A percentile compares a stretch with the other conserved stretches of the same genome.
Conservation (phyloP, 805 yeast genomes). For the Tetrapisispora arboricola region DNA sequence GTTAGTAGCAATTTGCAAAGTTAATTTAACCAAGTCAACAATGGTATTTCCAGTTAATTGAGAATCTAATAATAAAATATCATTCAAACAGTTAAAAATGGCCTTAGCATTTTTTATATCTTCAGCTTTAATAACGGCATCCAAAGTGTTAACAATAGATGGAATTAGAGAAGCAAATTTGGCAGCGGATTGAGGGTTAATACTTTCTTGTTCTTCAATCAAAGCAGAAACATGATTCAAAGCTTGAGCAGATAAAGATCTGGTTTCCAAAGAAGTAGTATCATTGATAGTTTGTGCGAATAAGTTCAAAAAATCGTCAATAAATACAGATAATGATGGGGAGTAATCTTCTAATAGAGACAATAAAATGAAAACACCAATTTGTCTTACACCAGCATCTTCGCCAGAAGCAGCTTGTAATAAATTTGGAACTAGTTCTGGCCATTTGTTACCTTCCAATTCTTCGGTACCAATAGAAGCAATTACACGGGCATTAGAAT, state of each 20-base stretch:
- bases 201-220: conserved; percentile 49
- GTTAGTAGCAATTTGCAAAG: conserved; percentile 66
- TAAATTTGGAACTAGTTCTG: conserved; percentile 60
- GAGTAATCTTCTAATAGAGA: conserved; percentile 65
- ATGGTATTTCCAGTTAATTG: conserved; percentile 70
- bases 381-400: conserved; percentile 55
- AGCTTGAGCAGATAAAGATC: conserved; percentile 75
- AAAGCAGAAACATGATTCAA: conserved; percentile 56
- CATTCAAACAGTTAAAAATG: conserved; percentile 77
- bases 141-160: conserved; percentile 68
- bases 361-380: conserved; percentile 69
- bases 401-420: conserved; percentile 54
- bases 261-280: conserved; percentile 54
- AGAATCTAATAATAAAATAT: conserved; percentile 64
- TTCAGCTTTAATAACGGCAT: conserved; percentile 56
- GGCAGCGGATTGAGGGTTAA: conserved; percentile 37
- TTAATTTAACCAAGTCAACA: conserved; percentile 55
- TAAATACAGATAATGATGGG: conserved; percentile 46
- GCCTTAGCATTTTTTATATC: conserved; percentile 65
- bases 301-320: conserved; percentile 58
- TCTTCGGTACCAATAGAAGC: conserved; percentile 77
- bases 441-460: conserved; percentile 62
- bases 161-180: conserved; percentile 64
- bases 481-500: conserved; percentile 80
- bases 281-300: conserved; percentile 62